Conservation (phyloP, 2,329 filamentous ascomycete genomes). For the Arthrobotrys musiformis region DNA sequence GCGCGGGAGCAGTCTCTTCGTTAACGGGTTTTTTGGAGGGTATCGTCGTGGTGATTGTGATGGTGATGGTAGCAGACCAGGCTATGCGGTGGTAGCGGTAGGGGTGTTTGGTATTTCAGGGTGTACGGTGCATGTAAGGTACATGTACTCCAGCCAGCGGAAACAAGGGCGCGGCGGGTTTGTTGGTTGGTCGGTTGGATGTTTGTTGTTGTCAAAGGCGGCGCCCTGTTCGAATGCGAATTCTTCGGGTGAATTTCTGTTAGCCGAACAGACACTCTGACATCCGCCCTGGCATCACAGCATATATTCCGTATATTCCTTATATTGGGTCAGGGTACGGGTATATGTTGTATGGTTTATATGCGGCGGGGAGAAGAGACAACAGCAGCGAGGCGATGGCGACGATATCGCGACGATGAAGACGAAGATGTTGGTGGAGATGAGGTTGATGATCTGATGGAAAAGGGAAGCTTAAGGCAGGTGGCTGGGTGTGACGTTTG, state of each 20-base stretch:
- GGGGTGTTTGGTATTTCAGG: not conserved
- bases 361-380: too few relatives aligned
- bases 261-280: too few relatives aligned
- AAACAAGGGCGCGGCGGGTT: not conserved
- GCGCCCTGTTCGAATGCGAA: not conserved
- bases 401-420: too few relatives aligned
- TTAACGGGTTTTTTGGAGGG: not conserved
- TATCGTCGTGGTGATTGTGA: not conserved
- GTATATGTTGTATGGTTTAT: too few relatives aligned
- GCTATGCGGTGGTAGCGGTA: not conserved
- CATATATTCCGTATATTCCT: too few relatives aligned
- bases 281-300: too few relatives aligned
- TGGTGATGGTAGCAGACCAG: not conserved
- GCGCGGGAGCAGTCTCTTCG: too few relatives aligned
- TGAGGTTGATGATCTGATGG: not conserved
- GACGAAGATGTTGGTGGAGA: not conserved
- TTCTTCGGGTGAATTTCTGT: not conserved
- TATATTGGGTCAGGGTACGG: too few relatives aligned
- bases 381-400: too few relatives aligned
- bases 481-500: constrained; percentile 42
- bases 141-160: not conserved
- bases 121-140: not conserved
- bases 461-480: constrained; percentile 13
- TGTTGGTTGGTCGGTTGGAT: not conserved
- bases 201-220: constrained; percentile 10